Base-by-base conservation (phyloP, 495 filamentous ascomycete genomes). In the Aspergillus homomorphus region DNA sequence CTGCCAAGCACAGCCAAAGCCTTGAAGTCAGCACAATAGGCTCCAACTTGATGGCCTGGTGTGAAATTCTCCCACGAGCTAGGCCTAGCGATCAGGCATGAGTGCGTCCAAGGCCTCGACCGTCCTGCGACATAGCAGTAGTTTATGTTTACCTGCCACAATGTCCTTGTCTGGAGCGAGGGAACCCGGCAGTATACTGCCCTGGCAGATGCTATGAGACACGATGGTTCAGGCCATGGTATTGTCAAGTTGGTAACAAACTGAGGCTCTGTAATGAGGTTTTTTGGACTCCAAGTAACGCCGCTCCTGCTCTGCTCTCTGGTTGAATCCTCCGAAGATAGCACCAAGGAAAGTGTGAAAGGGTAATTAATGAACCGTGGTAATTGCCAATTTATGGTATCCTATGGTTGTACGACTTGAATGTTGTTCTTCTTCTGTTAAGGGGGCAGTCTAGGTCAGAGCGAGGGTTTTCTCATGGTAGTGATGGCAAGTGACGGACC, bases 351-450 rank as follows among this genome's bases (percentile, higher is more conserved):
- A 38, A 54, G 6, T 22, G 21, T 33, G 48, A 49, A 6, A 56
- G 44, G n/a, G 19, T 33, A 56, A 44, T 23, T 21, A 26, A 38
- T 20, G 43, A 45, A 54, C 33, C 18, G 18, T 30, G 38, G 5
- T 38, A 12, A 38, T 6, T 14, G 4, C 15, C 12, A 14, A 6
- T 2, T 38, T 38, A 28, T 38, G 33, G 48, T 56, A 20, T 41
- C 46, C 56, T 61, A 68, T 48, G 94, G 90, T 68, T 88, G 86
- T 54, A 98, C 92, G 59, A 98, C 90, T 73, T 97, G 93, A 56
- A 98, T 84, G 67, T 97, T 96, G 77, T 98, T 96, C 86, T 97
- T 97, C 72, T 96, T 96, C 94, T 98, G 69, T 67, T 67, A 9
- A 54, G 26, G 22, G 24, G 53, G 63, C 6, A 51, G 28, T 53